Base-by-base conservation (phyloP, 192 early-diverging fungal genomes). In the Backusella macrospora region DNA sequence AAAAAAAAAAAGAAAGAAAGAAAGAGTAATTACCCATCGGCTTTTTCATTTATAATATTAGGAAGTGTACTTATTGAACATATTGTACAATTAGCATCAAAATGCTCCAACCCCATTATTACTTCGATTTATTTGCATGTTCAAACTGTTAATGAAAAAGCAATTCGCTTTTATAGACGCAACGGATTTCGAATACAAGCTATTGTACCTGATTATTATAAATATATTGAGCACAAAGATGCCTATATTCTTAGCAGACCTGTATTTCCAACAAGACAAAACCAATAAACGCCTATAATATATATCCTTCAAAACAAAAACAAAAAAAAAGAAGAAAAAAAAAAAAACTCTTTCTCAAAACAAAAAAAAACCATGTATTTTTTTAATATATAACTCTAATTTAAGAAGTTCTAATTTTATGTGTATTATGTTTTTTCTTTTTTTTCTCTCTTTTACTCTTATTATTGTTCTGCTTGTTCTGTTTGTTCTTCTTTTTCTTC, bases 111-210 rank as follows among this genome's bases (percentile, higher is more conserved):
- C 10, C 70, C 70, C 6, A 42, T 42, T 15, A 38, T 71, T 1
- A 62, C 48, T 42, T 62, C 48, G 2, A 6, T 71, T 42, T 71
- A 71, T 40, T 59, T 71, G 55, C 70, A 71, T 55, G 70, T 71
- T 12, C 70, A 71, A 39, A 62, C 52, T 39, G 39, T 18, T 4
- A 71, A 71, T 9, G 39, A 55, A 42, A 8, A 55, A 5, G 70
- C 70, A 14, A 71, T 71, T 71, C 38, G 39, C 0, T 71, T 71
- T 23, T 71, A 71, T 71, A 29, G 5, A 23, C 47, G 48, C 5
- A 48, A 71, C 55, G 70, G 70, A 3, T 71, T 71, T 43, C 49
- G 52, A 71, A 40, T 42, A 38, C 38, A 55, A 40, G n/a, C 39
- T 6, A 39, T 55, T 5, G 70, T 52, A 13, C 26, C 37, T 14